Evolutionary conservation across 1,284 basidiomycete genomes (phyloP).

Genomic region (Ustilago loliicola): DNA sequence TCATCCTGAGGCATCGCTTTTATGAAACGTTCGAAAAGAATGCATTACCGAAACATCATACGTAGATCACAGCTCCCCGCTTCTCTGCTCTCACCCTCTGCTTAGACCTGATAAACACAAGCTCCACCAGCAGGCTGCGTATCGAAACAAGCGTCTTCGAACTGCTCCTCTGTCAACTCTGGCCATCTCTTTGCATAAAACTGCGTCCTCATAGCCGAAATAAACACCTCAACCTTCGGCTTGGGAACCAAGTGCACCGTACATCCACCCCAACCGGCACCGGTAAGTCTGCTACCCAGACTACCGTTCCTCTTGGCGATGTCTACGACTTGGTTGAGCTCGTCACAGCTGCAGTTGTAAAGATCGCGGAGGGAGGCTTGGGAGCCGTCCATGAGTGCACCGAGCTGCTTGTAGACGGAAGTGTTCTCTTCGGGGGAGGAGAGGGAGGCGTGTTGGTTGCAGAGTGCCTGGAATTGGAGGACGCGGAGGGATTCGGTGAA

Average conservation of each 20-base stretch:
- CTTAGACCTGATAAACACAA: constrained; percentile 56
- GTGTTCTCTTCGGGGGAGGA: constrained; percentile 11
- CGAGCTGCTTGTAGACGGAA: constrained; percentile 56
- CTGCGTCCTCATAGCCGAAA: constrained; percentile 50
- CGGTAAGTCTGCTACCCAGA: constrained; percentile 63
- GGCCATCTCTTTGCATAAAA: constrained; percentile 59
- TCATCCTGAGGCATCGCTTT: no score
- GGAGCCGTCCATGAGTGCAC: constrained; percentile 62
- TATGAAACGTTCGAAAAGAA: not conserved
- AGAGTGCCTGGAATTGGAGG: constrained; percentile 56
- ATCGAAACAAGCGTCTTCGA: constrained; percentile 62
- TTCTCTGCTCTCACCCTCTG: not conserved
- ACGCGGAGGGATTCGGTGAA: constrained; percentile 65
- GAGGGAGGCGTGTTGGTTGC: constrained; percentile 17
- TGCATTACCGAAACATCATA: not conserved
- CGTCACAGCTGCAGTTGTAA: constrained; percentile 65
- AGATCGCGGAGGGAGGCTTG: constrained; percentile 58
- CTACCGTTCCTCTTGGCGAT: constrained; percentile 64
- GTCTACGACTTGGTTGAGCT: constrained; percentile 60
- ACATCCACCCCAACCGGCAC: constrained; percentile 69
- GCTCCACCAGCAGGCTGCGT: constrained; percentile 67
- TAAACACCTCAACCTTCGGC: constrained; percentile 50
- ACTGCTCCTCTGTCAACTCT: constrained; percentile 40
- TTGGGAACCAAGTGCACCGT: constrained; percentile 67
- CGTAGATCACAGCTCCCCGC: no score